Conservation (phyloP, 2,329 filamentous ascomycete genomes). For the Phyllosticta capitalensis region DNA sequence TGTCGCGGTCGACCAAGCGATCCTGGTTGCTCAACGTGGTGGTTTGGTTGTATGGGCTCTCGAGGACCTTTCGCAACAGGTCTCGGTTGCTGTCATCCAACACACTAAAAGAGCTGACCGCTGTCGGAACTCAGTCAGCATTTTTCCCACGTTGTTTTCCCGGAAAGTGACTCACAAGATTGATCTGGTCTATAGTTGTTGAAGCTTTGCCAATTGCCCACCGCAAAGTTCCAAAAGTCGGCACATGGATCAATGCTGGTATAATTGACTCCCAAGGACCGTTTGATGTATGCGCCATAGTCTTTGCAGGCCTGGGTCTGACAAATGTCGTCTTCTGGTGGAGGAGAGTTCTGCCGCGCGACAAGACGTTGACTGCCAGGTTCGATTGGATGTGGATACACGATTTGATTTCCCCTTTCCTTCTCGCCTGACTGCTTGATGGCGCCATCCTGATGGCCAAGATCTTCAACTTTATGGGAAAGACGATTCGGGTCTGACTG, state of each 20-base stretch:
- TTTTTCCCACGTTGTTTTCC: constrained; percentile 12
- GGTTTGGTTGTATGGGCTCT: not conserved
- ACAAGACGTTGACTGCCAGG: not conserved
- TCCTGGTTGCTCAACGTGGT: constrained; percentile 10
- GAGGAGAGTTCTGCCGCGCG: not conserved
- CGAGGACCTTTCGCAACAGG: not conserved
- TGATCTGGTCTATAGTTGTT: constrained; percentile 59
- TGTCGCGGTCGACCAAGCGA: constrained; percentile 46
- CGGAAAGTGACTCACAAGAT: constrained; percentile 1
- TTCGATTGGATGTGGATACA: not conserved
- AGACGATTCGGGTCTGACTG: not conserved
- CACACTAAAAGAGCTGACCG: not conserved
- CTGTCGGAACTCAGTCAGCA: not conserved
- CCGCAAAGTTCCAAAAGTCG: constrained; percentile 60
- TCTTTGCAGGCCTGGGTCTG: constrained; percentile 53
- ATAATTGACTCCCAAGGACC: constrained; percentile 54
- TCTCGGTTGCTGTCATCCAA: not conserved
- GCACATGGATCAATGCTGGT: constrained; percentile 56
- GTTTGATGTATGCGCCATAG: constrained; percentile 52
- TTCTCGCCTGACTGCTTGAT: not conserved
- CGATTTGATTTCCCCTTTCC: not conserved
- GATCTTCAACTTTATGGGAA: not conserved
- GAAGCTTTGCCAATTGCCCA: constrained; percentile 54
- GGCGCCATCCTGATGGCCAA: not conserved
- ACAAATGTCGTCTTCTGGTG: constrained; percentile 28